These are phyloP conservation scores for Hanseniaspora lindneri DNA, from an alignment of 805 yeast species.

Conservation along the genomic window DNA sequence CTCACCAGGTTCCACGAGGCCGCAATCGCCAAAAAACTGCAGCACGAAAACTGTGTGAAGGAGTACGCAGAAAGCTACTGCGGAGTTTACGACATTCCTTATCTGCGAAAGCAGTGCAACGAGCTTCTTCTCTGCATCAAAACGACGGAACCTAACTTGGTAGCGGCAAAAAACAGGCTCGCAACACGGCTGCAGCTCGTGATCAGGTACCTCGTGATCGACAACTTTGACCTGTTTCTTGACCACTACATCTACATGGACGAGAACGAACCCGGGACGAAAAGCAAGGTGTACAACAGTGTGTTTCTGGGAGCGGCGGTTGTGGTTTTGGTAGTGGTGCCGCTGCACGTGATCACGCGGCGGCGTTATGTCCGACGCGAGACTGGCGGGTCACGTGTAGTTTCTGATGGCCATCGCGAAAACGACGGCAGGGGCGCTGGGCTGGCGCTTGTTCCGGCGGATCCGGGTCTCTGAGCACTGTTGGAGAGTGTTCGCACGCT, in stretches of 20 bases:
- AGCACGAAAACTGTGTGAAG: conserved; percentile 3
- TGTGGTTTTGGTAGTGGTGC: background rate
- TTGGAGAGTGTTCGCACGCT: too few species aligned
- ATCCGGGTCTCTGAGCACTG: too few species aligned
- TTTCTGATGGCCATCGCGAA: too few species aligned
- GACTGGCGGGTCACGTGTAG: too few species aligned
- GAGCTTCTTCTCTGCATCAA: background rate
- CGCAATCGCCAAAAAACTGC: background rate
- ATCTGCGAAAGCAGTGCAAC: conserved; percentile 2
- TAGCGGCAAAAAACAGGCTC: background rate
- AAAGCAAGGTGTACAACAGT: background rate
- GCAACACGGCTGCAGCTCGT: conserved; percentile 6
- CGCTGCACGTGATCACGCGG: background rate
- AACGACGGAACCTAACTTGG: background rate
- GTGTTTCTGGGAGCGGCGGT: background rate
- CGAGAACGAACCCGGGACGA: too few species aligned
- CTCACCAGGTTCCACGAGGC: background rate
- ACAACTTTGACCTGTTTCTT: conserved; percentile 6
- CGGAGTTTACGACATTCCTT: conserved; percentile 7
- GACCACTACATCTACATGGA: conserved; percentile 5
- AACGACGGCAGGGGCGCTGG: too few species aligned
- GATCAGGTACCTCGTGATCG: conserved; percentile 7
- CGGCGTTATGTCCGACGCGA: too few species aligned
- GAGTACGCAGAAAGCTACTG: conserved; percentile 6
- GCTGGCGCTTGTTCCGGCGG: too few species aligned